phyloP scores from a whole-genome alignment of 1,284 basidiomycete genomes.

The Apiotrichum gracile region DNA sequence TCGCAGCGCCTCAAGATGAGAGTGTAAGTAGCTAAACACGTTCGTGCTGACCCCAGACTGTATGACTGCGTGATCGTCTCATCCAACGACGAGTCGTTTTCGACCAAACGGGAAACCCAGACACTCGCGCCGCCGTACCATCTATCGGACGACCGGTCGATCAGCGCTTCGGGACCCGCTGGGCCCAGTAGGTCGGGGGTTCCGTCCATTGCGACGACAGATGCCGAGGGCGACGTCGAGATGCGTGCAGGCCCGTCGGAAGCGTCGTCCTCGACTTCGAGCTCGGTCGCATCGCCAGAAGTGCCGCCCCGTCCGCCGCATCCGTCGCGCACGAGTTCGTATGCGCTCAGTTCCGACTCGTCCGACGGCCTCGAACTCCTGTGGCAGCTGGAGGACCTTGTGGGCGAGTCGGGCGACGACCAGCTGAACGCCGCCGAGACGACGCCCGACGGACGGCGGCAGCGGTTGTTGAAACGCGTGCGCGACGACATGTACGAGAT shows the following conservation, averaged over 20 bases:
- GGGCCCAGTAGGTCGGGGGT: slow-evolving; percentile 1
- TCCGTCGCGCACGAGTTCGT: not conserved
- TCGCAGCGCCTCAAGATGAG: slow-evolving; percentile 42
- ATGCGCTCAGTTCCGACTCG: not conserved
- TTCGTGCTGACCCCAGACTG: slow-evolving; percentile 23
- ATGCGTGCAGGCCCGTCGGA: slow-evolving; percentile 1
- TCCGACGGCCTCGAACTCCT: slow-evolving; percentile 25
- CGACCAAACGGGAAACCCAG: not conserved
- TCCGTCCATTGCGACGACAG: not conserved
- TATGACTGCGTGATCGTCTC: slow-evolving; percentile 50
- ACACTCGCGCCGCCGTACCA: not conserved
- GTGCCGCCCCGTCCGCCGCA: not conserved
- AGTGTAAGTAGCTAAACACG: slow-evolving; percentile 33
- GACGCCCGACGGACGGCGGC: not conserved
- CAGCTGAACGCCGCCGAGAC: slow-evolving; percentile 20
- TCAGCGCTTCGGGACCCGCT: not conserved
- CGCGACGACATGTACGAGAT: slow-evolving; percentile 46
- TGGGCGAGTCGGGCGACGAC: slow-evolving; percentile 31
- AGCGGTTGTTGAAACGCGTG: slow-evolving; percentile 14
- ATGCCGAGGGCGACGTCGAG: slow-evolving; percentile 10
- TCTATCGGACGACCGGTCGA: not conserved
- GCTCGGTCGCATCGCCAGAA: not conserved
- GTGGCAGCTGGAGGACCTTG: slow-evolving; percentile 33
- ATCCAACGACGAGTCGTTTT: slow-evolving; percentile 32
- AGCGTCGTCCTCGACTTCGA: not conserved